Conservation (phyloP, 2,329 filamentous ascomycete genomes). For the Beauveria asiatica region DNA sequence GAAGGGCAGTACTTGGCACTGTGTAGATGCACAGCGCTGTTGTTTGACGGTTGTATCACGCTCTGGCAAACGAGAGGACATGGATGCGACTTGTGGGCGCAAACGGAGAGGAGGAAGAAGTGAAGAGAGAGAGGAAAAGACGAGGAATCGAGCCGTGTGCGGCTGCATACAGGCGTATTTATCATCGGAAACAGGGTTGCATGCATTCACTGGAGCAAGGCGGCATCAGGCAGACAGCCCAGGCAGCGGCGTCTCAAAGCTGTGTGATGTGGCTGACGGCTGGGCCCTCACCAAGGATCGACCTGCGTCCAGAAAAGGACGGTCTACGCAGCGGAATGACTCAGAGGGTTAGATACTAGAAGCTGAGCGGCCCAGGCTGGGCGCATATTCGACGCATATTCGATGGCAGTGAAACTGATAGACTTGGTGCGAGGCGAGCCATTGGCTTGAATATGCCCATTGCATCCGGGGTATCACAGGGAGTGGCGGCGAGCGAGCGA, state of each 20-base stretch:
- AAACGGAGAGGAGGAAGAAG: not conserved
- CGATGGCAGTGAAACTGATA: not conserved
- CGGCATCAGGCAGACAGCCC: slow-evolving; percentile 9
- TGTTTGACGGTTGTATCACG: not conserved
- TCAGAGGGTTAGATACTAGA: not conserved
- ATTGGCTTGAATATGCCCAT: not conserved
- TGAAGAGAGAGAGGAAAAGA: not conserved
- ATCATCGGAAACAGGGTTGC: not conserved
- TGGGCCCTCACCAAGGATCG: slow-evolving; percentile 5
- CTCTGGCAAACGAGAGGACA: not conserved
- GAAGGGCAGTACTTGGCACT: not conserved
- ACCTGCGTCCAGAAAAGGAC: not conserved
- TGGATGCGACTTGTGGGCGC: not conserved
- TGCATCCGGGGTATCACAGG: not conserved
- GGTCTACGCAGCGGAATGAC: slow-evolving; percentile 3
- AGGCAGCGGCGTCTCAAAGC: slow-evolving; percentile 4
- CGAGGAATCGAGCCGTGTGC: not conserved
- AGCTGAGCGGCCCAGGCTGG: not conserved
- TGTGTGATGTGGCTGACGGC: slow-evolving; percentile 7
- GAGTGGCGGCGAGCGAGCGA: not conserved
- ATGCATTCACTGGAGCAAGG: slow-evolving; percentile 4
- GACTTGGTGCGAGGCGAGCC: not conserved
- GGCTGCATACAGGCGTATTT: slow-evolving; percentile 8
- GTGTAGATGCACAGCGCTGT: not conserved
- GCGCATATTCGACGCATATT: not conserved